Evolutionary conservation across 176 grass and related monocot species (phyloP), one percentile per base, ranked within the genome.

Genomic region (Pontederia paniculata): DNA sequence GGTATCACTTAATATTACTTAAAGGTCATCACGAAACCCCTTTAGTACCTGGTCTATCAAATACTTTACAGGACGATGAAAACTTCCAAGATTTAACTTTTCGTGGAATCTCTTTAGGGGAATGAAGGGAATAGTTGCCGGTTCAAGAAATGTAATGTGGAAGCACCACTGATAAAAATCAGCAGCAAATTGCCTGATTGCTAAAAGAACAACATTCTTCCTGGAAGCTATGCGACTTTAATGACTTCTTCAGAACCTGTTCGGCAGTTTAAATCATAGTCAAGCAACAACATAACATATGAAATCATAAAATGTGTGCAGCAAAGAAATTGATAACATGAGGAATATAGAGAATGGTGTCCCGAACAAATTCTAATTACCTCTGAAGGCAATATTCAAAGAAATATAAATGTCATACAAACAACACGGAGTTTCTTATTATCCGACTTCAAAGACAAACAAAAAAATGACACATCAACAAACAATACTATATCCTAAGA

Each of bases 81-180:
- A 63, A 9, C 81, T 80, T 63, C 91, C 83, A 9, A 69, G 10
- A 31, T 65, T 72, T 58, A 77, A 71, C 21, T 79, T 77, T 41
- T 80, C 86, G 60, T 91, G 50, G 42, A 82, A 71, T 66, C 62
- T 98, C 68, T 98, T 98, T 62, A 98, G 46, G 69, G 88, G 80
- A 50, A 88, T 77, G 23, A 98, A 65, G 12, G 93, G 86, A 61
- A 87, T 87, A 14, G 79, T 88, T 48, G 79, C 62, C 45, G 90
- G 74, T 81, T 97, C 93, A 54, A 86, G 83, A 65, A 97, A 84
- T 60, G 86, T 88, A 57, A 88, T 70, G 77, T 98, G 93, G 65
- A 84, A 91, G 70, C 86, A 82, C 93, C 93, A 97, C 46, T 97
- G 91, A 42, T 65, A 56, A 69, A 97, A 84, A 73, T 90, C 80